A percentile compares a stretch with the other conserved stretches of the same genome.
These are phyloP conservation scores for Lenzites betulinus DNA, from an alignment of 768 basidiomycete genomes.

Conservation along the genomic window DNA sequence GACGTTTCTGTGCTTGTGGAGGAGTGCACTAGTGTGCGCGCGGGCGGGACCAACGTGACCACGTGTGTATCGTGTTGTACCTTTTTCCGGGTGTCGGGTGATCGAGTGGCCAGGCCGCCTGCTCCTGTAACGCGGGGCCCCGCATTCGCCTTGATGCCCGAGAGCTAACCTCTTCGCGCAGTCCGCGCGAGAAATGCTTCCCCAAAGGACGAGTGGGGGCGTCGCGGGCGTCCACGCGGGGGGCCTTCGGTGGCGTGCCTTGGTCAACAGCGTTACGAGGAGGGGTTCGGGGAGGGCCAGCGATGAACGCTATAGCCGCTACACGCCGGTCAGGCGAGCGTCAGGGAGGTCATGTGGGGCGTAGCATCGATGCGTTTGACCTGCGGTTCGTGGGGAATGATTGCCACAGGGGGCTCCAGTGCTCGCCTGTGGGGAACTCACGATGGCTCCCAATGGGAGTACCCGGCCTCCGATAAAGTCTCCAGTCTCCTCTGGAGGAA, in stretches of 20 bases:
- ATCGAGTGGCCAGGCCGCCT: background rate
- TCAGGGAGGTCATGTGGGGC: conserved; percentile 11
- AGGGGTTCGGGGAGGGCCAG: background rate
- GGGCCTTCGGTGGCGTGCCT: background rate
- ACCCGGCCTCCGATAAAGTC: conserved; percentile 11
- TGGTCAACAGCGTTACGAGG: background rate
- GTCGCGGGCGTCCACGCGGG: background rate
- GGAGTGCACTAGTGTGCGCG: background rate
- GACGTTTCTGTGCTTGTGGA: background rate
- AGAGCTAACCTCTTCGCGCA: conserved; percentile 1
- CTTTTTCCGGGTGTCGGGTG: background rate
- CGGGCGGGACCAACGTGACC: background rate
- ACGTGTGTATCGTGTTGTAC: background rate
- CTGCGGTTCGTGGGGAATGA: background rate
- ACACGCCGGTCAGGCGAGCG: conserved; percentile 12
- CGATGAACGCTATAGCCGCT: background rate
- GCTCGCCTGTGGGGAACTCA: background rate
- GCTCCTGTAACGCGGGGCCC: conserved; percentile 6
- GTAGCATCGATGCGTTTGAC: background rate
- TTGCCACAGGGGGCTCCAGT: conserved; percentile 20
- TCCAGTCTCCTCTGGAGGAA: background rate
- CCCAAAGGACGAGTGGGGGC: background rate
- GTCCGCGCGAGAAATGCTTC: background rate
- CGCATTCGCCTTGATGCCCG: background rate
- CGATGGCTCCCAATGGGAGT: background rate